Evolutionary conservation across 345 rosid species (phyloP).

Genomic region (Salix caprea): DNA sequence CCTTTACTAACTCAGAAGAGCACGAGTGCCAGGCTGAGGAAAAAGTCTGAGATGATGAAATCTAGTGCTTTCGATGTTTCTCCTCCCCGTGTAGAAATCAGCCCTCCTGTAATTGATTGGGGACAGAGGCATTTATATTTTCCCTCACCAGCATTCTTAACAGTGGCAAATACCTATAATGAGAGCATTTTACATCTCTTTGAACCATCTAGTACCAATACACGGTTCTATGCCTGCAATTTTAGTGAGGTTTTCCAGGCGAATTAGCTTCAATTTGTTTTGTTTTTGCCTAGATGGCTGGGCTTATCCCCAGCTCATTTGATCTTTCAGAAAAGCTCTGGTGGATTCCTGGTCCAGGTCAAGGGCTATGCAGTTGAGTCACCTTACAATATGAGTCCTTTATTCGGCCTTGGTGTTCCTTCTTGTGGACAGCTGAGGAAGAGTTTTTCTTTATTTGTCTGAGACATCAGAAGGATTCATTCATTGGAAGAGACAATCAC

Average conservation of each 20-base stretch:
- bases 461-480: conserved; percentile 30
- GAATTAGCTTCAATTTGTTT: conserved; percentile 61
- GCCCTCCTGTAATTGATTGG: conserved; percentile 56
- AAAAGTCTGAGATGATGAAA: conserved; percentile 27
- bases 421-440: conserved; percentile 39
- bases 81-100: conserved; percentile 41
- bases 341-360: conserved; percentile 60
- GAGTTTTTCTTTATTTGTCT: conserved; percentile 53
- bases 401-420: conserved; percentile 32
- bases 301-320: conserved; percentile 57
- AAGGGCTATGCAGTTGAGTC: conserved; percentile 58
- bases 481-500: conserved; percentile 20
- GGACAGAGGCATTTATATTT: conserved; percentile 45
- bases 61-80: conserved; percentile 31
- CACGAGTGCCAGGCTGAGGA: conserved; percentile 24
- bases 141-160: conserved; percentile 54
- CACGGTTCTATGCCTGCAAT: conserved; percentile 65
- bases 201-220: conserved; percentile 54
- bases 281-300: conserved; percentile 54
- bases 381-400: conserved; percentile 48
- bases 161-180: conserved; percentile 50
- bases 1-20: conserved; percentile 29
- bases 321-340: conserved; percentile 62
- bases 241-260: conserved; percentile 53
- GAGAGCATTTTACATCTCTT: conserved; percentile 54